Percentiles rank a stretch among this genome's conserved stretches.
Conservation (phyloP, 176 grass and related monocot genomes). For the Ananas comosus region DNA sequence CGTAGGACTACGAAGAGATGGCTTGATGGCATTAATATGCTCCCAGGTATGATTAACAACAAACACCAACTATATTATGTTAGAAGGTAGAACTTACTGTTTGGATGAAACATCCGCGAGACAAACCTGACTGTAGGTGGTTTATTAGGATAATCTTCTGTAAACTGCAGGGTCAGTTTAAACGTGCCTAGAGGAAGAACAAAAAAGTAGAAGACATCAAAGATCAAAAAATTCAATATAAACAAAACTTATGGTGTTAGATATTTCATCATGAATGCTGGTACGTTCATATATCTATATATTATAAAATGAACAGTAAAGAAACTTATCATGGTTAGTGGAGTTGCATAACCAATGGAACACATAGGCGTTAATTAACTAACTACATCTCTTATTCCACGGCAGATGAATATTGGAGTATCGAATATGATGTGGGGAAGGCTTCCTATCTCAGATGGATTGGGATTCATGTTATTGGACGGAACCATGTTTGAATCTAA, state of each 20-base stretch:
- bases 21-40: background rate
- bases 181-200: slow-evolving; percentile 62
- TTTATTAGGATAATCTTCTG: slow-evolving; percentile 98
- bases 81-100: slow-evolving; percentile 43
- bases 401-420: too few species aligned
- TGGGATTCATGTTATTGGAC: too few species aligned
- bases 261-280: too few species aligned
- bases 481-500: too few species aligned
- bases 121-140: slow-evolving; percentile 94
- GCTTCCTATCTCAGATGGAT: too few species aligned
- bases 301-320: too few species aligned
- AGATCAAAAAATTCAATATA: background rate
- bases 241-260: background rate
- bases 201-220: slow-evolving; percentile 12
- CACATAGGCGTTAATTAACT: too few species aligned
- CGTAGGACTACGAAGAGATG: background rate
- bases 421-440: too few species aligned
- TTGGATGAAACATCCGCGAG: slow-evolving; percentile 98
- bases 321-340: too few species aligned
- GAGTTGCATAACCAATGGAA: too few species aligned
- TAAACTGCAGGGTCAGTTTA: slow-evolving; percentile 88
- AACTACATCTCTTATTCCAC: too few species aligned
- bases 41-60: background rate
- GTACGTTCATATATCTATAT: too few species aligned
- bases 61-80: background rate